Conservation (phyloP, 495 filamentous ascomycete genomes). For the Hypoxylon subgilvum region DNA sequence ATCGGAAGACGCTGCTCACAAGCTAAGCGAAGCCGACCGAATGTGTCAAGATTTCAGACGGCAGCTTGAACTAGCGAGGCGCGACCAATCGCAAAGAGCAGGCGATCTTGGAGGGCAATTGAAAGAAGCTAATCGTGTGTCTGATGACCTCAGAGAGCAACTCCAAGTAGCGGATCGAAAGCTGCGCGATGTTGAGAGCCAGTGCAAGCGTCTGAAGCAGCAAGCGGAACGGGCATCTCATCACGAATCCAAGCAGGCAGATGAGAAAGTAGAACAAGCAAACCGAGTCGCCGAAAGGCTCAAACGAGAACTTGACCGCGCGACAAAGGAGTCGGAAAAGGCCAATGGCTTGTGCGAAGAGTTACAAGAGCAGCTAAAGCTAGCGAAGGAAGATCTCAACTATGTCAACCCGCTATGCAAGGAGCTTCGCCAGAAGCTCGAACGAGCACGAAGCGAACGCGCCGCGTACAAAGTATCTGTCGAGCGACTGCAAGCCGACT, state of each 20-base stretch:
- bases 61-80: constrained; percentile 54
- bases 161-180: constrained; percentile 50
- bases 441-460: constrained; percentile 52
- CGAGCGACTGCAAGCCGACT: constrained; percentile 51
- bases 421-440: constrained; percentile 53
- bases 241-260: constrained; percentile 61
- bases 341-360: constrained; percentile 33
- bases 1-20: constrained; percentile 65
- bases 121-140: constrained; percentile 71
- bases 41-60: constrained; percentile 58
- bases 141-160: constrained; percentile 67
- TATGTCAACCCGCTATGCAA: constrained; percentile 22
- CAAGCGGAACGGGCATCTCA: constrained; percentile 50
- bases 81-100: constrained; percentile 47
- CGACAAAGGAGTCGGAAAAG: constrained; percentile 35
- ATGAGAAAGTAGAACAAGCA: constrained; percentile 45
- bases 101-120: constrained; percentile 70
- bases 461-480: constrained; percentile 51
- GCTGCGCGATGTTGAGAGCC: constrained; percentile 48
- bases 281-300: constrained; percentile 55
- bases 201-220: constrained; percentile 51
- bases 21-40: constrained; percentile 54
- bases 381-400: constrained; percentile 38
- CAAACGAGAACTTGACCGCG: constrained; percentile 50
- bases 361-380: constrained; percentile 27